Base-by-base conservation (phyloP, 1,284 basidiomycete species). In the Melampsora larici-populina region DNA sequence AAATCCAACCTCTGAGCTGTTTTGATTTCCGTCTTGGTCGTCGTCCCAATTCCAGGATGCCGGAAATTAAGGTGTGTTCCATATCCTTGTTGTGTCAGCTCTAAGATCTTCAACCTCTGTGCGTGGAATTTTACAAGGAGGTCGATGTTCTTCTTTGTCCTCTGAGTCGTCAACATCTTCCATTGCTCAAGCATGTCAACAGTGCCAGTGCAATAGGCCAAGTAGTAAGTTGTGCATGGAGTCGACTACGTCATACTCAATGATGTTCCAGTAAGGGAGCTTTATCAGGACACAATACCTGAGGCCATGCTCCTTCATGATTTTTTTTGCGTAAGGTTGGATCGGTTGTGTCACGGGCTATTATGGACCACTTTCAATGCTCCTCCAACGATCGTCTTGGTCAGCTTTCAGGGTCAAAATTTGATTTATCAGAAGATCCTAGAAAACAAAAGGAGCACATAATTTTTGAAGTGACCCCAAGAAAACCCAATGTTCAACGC, bases 361-460 rank as follows among this genome's bases (percentile, higher is more conserved):
- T n/a, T n/a, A n/a, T n/a, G n/a, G n/a, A n/a, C n/a, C n/a, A n/a
- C n/a, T n/a, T n/a, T n/a, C n/a, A n/a, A n/a, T n/a, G n/a, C n/a
- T n/a, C n/a, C n/a, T n/a, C n/a, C n/a, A n/a, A n/a, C n/a, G n/a
- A n/a, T n/a, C 43, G 67, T 15, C 8, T 13, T 48, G 67, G 67
- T 51, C 69, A 70, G 1, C 49, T 29, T 11, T 55, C 15, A 24
- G 21, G 43, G 8, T 70, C 40, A 9, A 70, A 8, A 33, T 70
- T 70, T 15, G 9, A 21, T 8, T 58, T 70, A 9, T 70, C 8
- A 11, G 8, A 4, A 43, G 65, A 17, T 78, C 8, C 11, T 17
- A 78, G 24, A 1, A 49, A 26, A 43, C 79, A 79, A 46, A 49
- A 70, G 1, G 79, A 79, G 60, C 79, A 79, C 67, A 77, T 76